Base-by-base conservation (phyloP, 1,284 basidiomycete genomes). In the Cryptococcus deneoformans region DNA sequence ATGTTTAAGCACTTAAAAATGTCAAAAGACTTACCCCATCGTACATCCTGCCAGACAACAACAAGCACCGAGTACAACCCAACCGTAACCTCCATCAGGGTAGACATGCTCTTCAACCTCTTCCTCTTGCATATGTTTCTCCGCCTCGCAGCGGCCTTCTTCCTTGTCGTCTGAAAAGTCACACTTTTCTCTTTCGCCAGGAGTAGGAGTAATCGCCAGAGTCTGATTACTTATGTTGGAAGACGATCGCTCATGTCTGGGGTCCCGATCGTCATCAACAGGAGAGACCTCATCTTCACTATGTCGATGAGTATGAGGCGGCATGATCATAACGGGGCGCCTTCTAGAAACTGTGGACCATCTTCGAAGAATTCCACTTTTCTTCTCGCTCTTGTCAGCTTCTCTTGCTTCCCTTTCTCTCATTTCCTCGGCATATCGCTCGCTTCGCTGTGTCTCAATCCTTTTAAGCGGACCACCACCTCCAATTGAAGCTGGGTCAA, bases 51-150 rank as follows among this genome's bases (percentile, higher is more conserved):
- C 64, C 12, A 71, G 39, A 14, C 43, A 49, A 36, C 5, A 63
- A 61, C 72, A 73, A 49, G 66, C 66, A 2, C 52, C 47, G 9
- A 73, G 53, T 0, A 73, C 69, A 8, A 73, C 67, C 72, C 72
- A 73, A 7, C 72, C 72, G 48, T 73, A 72, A 3, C 72, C 72
- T 43, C 68, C 66, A 46, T 70, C 68, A 8, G 68, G 67, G 54
- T 69, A 69, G 3, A 56, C 57, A 58, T 67, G 60, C 10, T 64
- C 57, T 29, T 53, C 51, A 6, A 24, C 53, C 6, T 44, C 49
- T 43, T 50, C 55, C 16, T 47, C 44, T 8, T 43, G 16, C 3
- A 40, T 38, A 14, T 39, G 38, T 6, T 45, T 39, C 24, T 46
- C 45, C 2, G 46, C 9, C 3, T 34, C 35, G 8, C 37, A 34